Evolutionary conservation across 108 stramenopile species (phyloP).

Genomic region (Skeletonema menzelii): DNA sequence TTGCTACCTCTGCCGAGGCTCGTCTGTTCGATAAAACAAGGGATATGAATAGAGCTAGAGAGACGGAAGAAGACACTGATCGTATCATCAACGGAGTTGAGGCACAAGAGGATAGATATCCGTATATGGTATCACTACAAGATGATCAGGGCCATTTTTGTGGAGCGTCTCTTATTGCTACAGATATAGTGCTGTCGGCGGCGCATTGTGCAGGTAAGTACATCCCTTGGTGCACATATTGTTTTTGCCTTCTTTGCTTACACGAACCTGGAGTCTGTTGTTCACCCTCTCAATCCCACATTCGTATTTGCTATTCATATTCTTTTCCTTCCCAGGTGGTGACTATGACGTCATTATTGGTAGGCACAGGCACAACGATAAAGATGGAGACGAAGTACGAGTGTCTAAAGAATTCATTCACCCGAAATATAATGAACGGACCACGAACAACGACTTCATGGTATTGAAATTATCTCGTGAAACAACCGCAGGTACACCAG

Average conservation of each 20-base stretch:
- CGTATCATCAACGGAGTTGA: slow-evolving; percentile 41
- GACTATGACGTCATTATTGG: slow-evolving; percentile 7
- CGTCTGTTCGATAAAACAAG: not conserved
- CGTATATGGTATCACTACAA: slow-evolving; percentile 21
- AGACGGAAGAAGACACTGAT: not conserved
- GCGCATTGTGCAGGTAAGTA: slow-evolving; percentile 32
- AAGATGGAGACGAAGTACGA: slow-evolving; percentile 8
- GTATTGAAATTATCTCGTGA: slow-evolving; percentile 2
- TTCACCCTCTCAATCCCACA: not conserved
- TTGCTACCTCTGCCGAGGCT: not conserved
- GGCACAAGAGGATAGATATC: slow-evolving; percentile 16
- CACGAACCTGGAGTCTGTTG: not conserved
- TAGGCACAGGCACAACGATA: not conserved
- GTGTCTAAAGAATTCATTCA: slow-evolving; percentile 7
- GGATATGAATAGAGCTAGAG: not conserved
- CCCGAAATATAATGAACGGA: not conserved
- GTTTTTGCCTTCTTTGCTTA: not conserved
- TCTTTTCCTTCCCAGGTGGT: not conserved
- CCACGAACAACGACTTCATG: slow-evolving; percentile 17
- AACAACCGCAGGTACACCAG: slow-evolving; percentile 3
- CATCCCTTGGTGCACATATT: not conserved
- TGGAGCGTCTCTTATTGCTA: slow-evolving; percentile 24
- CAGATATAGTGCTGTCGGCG: slow-evolving; percentile 24
- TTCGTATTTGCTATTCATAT: not conserved
- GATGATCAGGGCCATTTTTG: slow-evolving; percentile 14